Evolutionary conservation across 352 stramenopile genomes (phyloP).

Genomic region (Phytophthora niederhauseri): DNA sequence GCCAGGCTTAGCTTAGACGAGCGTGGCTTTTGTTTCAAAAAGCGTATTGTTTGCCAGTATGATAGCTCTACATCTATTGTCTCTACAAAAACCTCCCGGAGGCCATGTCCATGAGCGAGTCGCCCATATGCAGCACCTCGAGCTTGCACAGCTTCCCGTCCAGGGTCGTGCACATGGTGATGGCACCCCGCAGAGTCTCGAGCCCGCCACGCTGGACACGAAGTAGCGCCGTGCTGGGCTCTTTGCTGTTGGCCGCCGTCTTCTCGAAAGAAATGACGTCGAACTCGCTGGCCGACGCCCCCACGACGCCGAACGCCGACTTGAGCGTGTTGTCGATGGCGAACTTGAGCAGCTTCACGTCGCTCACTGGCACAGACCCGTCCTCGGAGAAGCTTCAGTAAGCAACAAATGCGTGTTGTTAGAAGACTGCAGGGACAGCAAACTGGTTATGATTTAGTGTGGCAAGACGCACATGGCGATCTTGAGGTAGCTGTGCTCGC

Average conservation of each 20-base stretch:
- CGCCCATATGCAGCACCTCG: slow-evolving; percentile 63
- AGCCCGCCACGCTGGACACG: slow-evolving; percentile 65
- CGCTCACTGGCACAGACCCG: slow-evolving; percentile 38
- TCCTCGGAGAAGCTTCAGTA: slow-evolving; percentile 60
- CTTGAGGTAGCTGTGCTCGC: slow-evolving; percentile 57
- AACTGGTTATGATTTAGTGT: background rate
- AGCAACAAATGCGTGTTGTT: no score
- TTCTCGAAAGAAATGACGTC: slow-evolving; percentile 60
- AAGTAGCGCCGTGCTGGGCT: slow-evolving; percentile 62
- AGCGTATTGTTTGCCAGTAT: slow-evolving; percentile 21
- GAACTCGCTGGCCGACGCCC: slow-evolving; percentile 65
- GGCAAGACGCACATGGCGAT: slow-evolving; percentile 65
- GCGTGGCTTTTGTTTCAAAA: slow-evolving; percentile 13
- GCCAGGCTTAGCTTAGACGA: slow-evolving; percentile 11
- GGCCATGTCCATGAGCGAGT: slow-evolving; percentile 72
- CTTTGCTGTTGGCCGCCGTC: slow-evolving; percentile 32
- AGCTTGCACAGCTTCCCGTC: slow-evolving; percentile 70
- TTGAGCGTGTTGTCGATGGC: slow-evolving; percentile 73
- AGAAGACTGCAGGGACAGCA: background rate
- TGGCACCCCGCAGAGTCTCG: slow-evolving; percentile 61
- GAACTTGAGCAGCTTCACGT: slow-evolving; percentile 77
- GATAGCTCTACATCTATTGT: slow-evolving; percentile 3
- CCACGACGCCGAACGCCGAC: slow-evolving; percentile 69
- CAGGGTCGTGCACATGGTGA: slow-evolving; percentile 78
- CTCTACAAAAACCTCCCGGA: slow-evolving; percentile 62